These are phyloP conservation scores for Schizochytrium sp. DNA, from an alignment of 108 stramenopile species.

Conservation along the genomic window DNA sequence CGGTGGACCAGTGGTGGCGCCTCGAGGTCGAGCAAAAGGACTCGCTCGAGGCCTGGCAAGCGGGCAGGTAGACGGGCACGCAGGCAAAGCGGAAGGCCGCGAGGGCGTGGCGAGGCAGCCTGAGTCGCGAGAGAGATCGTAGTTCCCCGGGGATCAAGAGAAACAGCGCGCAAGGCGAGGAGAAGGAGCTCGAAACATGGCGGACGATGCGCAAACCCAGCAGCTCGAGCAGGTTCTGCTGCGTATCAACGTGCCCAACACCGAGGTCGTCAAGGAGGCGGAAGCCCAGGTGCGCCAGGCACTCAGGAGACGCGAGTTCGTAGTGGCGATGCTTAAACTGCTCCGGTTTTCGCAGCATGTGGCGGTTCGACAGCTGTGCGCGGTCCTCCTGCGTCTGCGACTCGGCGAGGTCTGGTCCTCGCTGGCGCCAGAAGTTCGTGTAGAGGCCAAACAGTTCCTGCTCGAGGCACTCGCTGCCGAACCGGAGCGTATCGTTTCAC, in stretches of 20 bases:
- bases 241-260: background rate
- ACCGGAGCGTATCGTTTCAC: background rate
- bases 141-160: too few relatives aligned
- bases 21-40: too few relatives aligned
- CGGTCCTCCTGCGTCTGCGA: background rate
- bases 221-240: background rate
- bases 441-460: background rate
- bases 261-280: background rate
- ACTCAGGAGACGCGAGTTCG: background rate
- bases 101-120: too few relatives aligned
- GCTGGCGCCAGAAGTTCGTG: background rate
- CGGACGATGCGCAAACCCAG: background rate
- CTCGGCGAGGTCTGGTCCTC: background rate
- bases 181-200: background rate
- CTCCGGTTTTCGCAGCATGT: background rate
- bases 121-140: too few relatives aligned
- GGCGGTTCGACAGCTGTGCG: background rate
- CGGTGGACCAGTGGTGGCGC: too few relatives aligned
- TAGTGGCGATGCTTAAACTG: background rate
- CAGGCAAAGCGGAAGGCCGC: too few relatives aligned
- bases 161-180: too few relatives aligned
- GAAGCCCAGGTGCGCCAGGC: background rate
- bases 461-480: slow-evolving; percentile 13
- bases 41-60: too few relatives aligned
- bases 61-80: too few relatives aligned